Conservation (phyloP, 2,329 filamentous ascomycete species). For the Podosphaera aphanis region DNA sequence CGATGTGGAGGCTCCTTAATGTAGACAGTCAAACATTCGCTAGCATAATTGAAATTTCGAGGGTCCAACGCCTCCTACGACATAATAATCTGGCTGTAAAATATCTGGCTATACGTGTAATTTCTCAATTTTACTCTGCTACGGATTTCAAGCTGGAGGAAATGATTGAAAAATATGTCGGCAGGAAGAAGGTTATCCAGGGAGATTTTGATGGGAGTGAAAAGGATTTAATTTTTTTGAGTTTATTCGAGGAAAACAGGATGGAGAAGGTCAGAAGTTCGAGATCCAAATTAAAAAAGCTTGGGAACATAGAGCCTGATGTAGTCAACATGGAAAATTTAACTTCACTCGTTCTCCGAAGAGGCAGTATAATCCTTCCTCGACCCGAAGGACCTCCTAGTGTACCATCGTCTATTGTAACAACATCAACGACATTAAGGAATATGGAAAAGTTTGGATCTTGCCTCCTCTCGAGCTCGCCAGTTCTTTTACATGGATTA, state of each 20-base stretch:
- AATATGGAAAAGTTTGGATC: constrained; percentile 51
- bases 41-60: constrained; percentile 36
- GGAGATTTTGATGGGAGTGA: constrained; percentile 52
- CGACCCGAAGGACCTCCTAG: constrained; percentile 27
- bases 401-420: constrained; percentile 31
- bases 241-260: constrained; percentile 28
- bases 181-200: constrained; percentile 31
- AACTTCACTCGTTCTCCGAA: constrained; percentile 36
- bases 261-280: constrained; percentile 7
- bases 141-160: constrained; percentile 57
- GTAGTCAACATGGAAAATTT: constrained; percentile 19
- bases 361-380: constrained; percentile 45
- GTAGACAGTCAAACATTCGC: constrained; percentile 50
- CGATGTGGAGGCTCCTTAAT: constrained; percentile 56
- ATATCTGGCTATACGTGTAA: constrained; percentile 62
- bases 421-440: constrained; percentile 44
- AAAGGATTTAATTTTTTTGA: constrained; percentile 59
- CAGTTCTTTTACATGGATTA: constrained; percentile 60
- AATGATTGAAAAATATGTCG: constrained; percentile 44
- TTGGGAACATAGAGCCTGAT: neutral
- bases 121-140: constrained; percentile 55
- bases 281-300: neutral
- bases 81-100: constrained; percentile 36
- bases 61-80: constrained; percentile 45
- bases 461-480: constrained; percentile 41